Conservation (phyloP, 768 basidiomycete genomes). For the Lactarius sp. region DNA sequence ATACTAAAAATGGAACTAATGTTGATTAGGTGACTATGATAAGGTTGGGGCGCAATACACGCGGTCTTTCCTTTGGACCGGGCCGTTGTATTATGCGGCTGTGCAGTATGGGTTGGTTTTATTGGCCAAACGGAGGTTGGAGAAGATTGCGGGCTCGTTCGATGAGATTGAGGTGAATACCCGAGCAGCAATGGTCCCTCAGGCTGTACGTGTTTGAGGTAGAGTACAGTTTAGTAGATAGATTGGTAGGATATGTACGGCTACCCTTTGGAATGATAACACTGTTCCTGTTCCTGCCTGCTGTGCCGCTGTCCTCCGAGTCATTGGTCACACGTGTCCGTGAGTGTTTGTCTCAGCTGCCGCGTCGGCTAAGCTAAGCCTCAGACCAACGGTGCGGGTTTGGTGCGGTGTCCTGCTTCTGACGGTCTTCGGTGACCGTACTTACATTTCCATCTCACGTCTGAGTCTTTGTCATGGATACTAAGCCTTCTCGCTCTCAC, state of each 20-base stretch:
- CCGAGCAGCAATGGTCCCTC: background rate
- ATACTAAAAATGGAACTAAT: background rate
- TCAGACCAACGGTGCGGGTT: background rate
- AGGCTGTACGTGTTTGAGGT: slow-evolving; percentile 8
- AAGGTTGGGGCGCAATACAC: slow-evolving; percentile 23
- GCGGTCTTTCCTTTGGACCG: slow-evolving; percentile 26
- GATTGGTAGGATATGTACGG: too few relatives aligned
- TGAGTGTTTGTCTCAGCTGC: too few relatives aligned
- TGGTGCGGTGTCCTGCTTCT: background rate
- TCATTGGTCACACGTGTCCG: too few relatives aligned
- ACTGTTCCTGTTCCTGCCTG: too few relatives aligned
- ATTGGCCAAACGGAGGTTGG: slow-evolving; percentile 6
- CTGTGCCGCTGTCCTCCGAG: too few relatives aligned
- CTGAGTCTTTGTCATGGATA: background rate
- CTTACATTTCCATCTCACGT: background rate
- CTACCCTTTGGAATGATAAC: too few relatives aligned
- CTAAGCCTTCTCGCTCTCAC: slow-evolving; percentile 33
- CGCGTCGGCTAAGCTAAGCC: too few relatives aligned
- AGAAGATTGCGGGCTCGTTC: slow-evolving; percentile 25
- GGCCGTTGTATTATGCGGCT: slow-evolving; percentile 20
- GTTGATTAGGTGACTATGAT: slow-evolving; percentile 23
- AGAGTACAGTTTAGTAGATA: background rate
- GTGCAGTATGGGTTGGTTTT: slow-evolving; percentile 10
- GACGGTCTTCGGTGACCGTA: background rate
- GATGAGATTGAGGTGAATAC: slow-evolving; percentile 13